Evolutionary conservation across 2,329 filamentous ascomycete species (phyloP).

Genomic region (Pseudogymnoascus pannorum): DNA sequence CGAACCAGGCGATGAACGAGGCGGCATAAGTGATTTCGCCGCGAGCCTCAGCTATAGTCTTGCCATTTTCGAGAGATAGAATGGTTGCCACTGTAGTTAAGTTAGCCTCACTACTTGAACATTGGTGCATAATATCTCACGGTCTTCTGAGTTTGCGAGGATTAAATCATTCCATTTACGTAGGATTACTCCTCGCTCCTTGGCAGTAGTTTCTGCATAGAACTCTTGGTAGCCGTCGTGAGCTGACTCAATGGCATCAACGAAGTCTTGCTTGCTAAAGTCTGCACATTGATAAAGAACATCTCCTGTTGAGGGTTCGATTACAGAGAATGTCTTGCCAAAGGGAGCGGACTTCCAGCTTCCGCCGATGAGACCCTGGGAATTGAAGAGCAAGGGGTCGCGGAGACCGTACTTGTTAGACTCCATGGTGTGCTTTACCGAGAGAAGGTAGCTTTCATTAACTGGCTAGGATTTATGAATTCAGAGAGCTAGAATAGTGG

Average conservation of each 20-base stretch:
- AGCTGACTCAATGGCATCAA: conserved; percentile 42
- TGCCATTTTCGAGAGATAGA: conserved; percentile 52
- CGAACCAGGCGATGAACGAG: conserved; percentile 49
- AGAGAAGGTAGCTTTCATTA: not conserved
- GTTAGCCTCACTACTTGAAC: not conserved
- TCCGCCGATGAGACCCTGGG: conserved; percentile 44
- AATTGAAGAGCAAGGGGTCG: conserved; percentile 36
- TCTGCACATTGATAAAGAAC: conserved; percentile 45
- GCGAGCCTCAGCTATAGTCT: conserved; percentile 43
- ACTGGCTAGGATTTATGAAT: not conserved
- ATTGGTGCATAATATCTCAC: not conserved
- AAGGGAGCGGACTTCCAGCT: conserved; percentile 45
- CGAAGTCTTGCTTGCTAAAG: conserved; percentile 41
- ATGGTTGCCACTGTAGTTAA: conserved; percentile 29
- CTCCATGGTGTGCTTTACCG: not conserved
- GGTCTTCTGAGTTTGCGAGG: not conserved
- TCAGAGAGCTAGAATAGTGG: not conserved
- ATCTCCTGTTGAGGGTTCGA: conserved; percentile 41
- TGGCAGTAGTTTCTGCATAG: conserved; percentile 47
- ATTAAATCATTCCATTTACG: conserved; percentile 54
- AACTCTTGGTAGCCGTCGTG: conserved; percentile 41
- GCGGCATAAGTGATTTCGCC: conserved; percentile 47
- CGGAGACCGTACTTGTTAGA: not conserved
- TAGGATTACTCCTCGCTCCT: conserved; percentile 53
- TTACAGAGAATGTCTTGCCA: conserved; percentile 46